Evolutionary conservation across 2,329 filamentous ascomycete genomes (phyloP), one percentile per base, ranked within the genome.

Genomic region (Nakataea oryzae): DNA sequence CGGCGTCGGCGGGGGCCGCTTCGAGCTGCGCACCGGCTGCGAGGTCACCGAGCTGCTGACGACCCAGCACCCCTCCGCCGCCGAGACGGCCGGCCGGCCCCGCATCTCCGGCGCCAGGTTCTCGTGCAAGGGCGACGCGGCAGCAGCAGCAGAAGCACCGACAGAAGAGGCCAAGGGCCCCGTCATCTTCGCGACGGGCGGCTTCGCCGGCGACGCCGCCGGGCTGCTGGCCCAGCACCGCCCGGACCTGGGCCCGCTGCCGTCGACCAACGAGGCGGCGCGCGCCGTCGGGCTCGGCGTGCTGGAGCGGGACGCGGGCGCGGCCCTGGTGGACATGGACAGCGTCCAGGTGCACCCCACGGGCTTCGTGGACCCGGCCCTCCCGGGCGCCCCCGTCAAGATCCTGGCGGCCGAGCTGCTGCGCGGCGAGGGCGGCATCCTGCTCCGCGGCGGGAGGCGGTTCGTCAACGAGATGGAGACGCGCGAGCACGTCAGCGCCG

Each of bases 381-480:
- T 77, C 34, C 72, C 75, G 0, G 66, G 65, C 0, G 75, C 77
- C 0, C 71, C 72, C 41, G 78, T 84, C 58, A 88, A 88, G 70
- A 84, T 88, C 66, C 78, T 88, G 4, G 85, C 85, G 0, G 85
- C 85, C 0, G 86, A 88, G 70, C 76, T 85, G 63, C 74, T 88
- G 29, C 75, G 85, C 3, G 85, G 85, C 0, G 85, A 87, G 67
- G 86, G 85, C 0, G 86, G 84, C 0, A 78, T 87, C 4, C 66
- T 88, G 30, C 71, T 88, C 1, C 59, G 70, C 1, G 66, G 70
- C 0, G 83, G 84, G 0, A 74, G 75, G 62, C 73, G 85, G 17
- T 87, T 88, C 63, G 74, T 86, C n/a, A 80, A 88, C 65, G 86
- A 88, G 70, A 73, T 87, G 66, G 76, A 81, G n/a, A 86, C 79